Base-by-base conservation (phyloP, 257 asterid genomes). In the Solanum chmielewskii region DNA sequence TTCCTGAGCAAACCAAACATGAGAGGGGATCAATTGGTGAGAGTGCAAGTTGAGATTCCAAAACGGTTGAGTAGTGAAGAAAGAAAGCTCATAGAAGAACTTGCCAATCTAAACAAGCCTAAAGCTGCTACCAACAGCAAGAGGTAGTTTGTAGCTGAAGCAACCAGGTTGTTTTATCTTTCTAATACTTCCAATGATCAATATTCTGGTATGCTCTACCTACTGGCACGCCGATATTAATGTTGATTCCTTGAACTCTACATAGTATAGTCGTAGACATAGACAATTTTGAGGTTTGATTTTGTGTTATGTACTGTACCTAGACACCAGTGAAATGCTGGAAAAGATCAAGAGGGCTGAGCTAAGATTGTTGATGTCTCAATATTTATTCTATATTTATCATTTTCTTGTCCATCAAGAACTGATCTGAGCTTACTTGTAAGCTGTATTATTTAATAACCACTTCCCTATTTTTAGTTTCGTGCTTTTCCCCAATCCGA, bases 11-110 rank as follows among this genome's bases (percentile, higher is more conserved):
- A 93, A 86, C 93, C 90, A 86, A 96, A 89, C 88, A 93, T 88
- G 98, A 93, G 99, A 89, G 99, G 99, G 7, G 99, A 97, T 88
- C 99, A 96, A 95, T 87, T 97, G 93, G 99, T 97, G 45, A 94
- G 88, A 86, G 99, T 96, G 85, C 99, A 96, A 85, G 99, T 97
- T 10, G 99, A 97, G 98, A 97, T 97, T 80, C 99, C 99, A 5
- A 96, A 97, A 82, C 93, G 99, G 60, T 85, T 96, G 16, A 95
- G 96, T 13, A 89, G 94, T n/a, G 99, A 97, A 86, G 99, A 97
- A 93, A 92, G 86, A 93, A 96, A 97, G 94, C 97, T 97, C 23
- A 89, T 96, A 44, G 99, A 96, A 91, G 99, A 96, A 83, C 96
- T 97, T 62, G 95, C 99, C 3, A 85, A 88, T 83, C 87, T 97